Evolutionary conservation across 805 yeast species (phyloP), one percentile per base, ranked within the genome.

Genomic region (Cyberlindnera mississippiensis): DNA sequence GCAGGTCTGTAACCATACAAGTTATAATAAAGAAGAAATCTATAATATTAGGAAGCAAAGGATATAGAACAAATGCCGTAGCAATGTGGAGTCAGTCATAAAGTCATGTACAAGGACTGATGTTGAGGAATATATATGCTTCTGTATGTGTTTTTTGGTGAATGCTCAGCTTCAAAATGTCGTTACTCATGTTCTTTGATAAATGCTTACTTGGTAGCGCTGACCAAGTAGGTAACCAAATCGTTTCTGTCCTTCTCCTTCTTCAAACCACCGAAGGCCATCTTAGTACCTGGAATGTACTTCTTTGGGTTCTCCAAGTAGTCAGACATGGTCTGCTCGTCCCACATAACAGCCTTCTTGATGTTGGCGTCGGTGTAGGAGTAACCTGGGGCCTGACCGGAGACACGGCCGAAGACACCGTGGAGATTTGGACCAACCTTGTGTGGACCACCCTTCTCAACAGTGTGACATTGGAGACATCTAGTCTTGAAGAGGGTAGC

Each of bases 261-360:
- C 90, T 93, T 93, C 73, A 93, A 81, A 76, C 99, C 99, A 75
- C 96, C 99, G 63, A 91, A 93, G 55, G 99, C 98, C 99, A 93
- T 93, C 85, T 93, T 93, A 77, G 98, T 93, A 72, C 99, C 99
- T 68, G 99, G 99, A 60, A 93, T 89, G 79, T 89, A 93, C 78
- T 93, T 93, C 95, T 93, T 93, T 76, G 99, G 99, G 86, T 93
- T 93, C 74, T 85, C 95, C 72, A 93, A 81, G 84, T 93, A 93
- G 70, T 86, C 96, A 60, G 84, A 77, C 85, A 93, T 79, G 69
- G 88, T 78, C 67, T 89, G 89, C 64, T 81, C 89, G 55, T 63
- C 59, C 99, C 99, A 93, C 47, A 60, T 59, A 51, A 93, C 95
- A 65, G 89, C 95, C 75, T 89, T 89, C 76, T 83, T 84, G 80